Conservation (phyloP, 768 basidiomycete species). For the Tricholomella constricta region DNA sequence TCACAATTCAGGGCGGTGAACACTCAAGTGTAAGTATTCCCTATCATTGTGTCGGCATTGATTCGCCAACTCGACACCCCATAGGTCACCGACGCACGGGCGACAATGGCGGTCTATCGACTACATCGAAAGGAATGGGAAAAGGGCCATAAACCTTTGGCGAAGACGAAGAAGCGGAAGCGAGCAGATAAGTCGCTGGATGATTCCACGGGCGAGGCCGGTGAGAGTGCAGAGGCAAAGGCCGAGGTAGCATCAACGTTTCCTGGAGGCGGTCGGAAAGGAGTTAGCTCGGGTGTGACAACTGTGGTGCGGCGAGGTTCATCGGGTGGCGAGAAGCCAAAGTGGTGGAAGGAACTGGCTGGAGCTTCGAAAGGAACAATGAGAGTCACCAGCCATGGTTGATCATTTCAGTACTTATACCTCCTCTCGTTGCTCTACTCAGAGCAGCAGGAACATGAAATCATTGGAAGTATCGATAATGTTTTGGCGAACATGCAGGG, state of each 20-base stretch:
- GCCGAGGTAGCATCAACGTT: conserved; percentile 18
- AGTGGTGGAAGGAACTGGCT: conserved; percentile 52
- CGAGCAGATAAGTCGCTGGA: conserved; percentile 15
- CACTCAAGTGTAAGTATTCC: conserved; percentile 79
- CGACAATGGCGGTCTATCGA: conserved; percentile 92
- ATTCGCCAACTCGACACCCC: neutral
- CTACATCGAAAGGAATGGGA: conserved; percentile 87
- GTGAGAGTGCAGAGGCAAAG: conserved; percentile 8
- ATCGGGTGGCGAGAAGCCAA: conserved; percentile 20
- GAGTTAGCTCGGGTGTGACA: conserved; percentile 64
- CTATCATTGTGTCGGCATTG: neutral
- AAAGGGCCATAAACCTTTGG: conserved; percentile 39
- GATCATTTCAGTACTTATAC: no score
- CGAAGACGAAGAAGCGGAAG: conserved; percentile 25
- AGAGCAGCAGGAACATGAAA: no score
- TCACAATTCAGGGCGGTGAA: conserved; percentile 85
- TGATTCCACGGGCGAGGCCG: conserved; percentile 17
- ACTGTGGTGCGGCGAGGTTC: conserved; percentile 42
- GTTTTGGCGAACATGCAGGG: no score
- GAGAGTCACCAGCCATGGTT: neutral
- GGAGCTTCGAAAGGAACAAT: conserved; percentile 24
- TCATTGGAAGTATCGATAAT: no score
- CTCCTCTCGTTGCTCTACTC: no score
- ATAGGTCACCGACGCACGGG: conserved; percentile 90
- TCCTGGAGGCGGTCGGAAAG: conserved; percentile 59